Percentiles rank a stretch among this genome's conserved stretches.
These are phyloP conservation scores for Pseudoscleropodium purum DNA, from an alignment of 225 moss, liverwort and hornwort genomes.

Conservation along the genomic window DNA sequence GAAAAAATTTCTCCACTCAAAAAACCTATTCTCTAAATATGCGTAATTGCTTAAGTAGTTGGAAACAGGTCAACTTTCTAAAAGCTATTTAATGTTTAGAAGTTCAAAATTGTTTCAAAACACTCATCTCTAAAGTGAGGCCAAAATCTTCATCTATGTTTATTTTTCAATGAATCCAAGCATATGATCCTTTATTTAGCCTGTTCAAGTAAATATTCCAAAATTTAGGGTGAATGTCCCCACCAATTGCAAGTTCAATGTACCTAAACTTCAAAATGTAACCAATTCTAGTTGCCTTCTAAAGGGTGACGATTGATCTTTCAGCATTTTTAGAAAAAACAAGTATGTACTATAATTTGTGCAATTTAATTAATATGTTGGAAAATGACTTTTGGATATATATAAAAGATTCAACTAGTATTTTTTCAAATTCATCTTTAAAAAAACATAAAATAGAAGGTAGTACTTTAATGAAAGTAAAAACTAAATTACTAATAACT, in stretches of 20 bases:
- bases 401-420: no score
- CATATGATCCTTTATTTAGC: background rate
- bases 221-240: background rate
- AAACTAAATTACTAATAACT: background rate
- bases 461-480: no score
- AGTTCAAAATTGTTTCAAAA: background rate
- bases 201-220: background rate
- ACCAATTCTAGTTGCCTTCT: background rate
- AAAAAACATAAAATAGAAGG: no score
- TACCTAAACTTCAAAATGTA: background rate
- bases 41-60: no score
- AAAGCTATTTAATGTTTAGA: background rate
- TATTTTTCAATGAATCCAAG: background rate
- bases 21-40: no score
- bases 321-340: background rate
- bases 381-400: background rate
- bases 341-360: accelerated
- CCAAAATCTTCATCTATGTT: background rate
- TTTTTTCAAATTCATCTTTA: background rate
- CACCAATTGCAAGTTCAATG: background rate
- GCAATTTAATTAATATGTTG: background rate
- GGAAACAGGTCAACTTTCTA: no score
- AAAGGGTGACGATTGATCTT: background rate
- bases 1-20: no score
- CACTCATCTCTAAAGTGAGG: no score